Percentiles rank a stretch among this genome's conserved stretches.
phyloP scores from a whole-genome alignment of 768 basidiomycete species.

The Pisolithus tinctorius region DNA sequence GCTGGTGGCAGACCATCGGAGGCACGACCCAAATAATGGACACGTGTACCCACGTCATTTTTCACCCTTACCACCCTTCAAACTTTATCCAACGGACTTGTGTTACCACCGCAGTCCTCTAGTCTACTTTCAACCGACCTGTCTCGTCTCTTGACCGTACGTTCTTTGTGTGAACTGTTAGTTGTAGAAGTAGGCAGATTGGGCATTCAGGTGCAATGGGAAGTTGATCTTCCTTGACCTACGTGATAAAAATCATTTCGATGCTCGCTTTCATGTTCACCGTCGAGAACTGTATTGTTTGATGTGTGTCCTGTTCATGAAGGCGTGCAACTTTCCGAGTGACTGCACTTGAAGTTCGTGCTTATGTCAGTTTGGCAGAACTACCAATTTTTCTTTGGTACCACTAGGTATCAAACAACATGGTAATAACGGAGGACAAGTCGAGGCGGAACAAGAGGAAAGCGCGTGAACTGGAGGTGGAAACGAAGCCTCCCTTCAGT shows the following conservation, averaged over 20 bases:
- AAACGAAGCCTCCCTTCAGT: constrained; percentile 25
- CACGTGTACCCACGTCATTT: constrained; percentile 7
- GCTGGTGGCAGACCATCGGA: constrained; percentile 3
- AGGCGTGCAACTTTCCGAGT: neutral
- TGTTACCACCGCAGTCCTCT: constrained; percentile 21
- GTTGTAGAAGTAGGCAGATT: neutral
- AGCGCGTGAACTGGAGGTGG: constrained; percentile 36
- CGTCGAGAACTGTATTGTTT: neutral
- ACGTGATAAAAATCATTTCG: constrained; percentile 3
- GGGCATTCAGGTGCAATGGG: constrained; percentile 23
- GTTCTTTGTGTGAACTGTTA: constrained; percentile 4
- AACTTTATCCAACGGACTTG: constrained; percentile 14
- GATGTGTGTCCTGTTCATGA: constrained; percentile 1
- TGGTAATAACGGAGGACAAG: constrained; percentile 29
- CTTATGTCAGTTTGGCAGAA: neutral
- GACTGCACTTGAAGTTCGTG: neutral
- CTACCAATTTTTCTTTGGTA: neutral
- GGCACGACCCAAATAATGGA: constrained; percentile 10
- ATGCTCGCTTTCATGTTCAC: constrained; percentile 4
- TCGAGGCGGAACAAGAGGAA: constrained; percentile 55
- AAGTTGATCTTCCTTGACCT: constrained; percentile 34
- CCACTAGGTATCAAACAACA: constrained; percentile 3
- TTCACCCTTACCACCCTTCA: constrained; percentile 18
- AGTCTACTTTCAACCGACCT: constrained; percentile 9
- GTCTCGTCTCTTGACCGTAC: constrained; percentile 1